These are phyloP conservation scores for Fomitiporia mediterranea DNA, from an alignment of 1,284 basidiomycete genomes.

Conservation along the genomic window DNA sequence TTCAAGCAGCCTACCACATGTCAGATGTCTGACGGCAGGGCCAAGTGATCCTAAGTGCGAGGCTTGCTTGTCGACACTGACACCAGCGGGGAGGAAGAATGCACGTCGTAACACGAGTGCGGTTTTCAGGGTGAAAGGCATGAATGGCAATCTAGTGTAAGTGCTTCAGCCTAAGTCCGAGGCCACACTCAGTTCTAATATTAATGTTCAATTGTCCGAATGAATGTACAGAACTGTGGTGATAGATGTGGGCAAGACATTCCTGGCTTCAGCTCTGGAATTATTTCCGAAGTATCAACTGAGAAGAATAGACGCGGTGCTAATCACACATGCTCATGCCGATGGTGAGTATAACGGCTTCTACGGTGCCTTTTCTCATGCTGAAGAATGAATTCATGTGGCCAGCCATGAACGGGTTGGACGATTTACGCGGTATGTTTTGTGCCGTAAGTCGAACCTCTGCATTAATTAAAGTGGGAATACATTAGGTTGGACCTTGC, in stretches of 20 bases:
- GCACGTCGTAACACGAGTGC: slow-evolving; percentile 72
- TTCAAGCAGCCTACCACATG: slow-evolving; percentile 61
- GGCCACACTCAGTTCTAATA: no score
- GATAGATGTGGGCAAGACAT: slow-evolving; percentile 80
- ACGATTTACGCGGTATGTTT: slow-evolving; percentile 67
- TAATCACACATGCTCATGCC: slow-evolving; percentile 77
- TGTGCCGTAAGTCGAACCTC: not conserved
- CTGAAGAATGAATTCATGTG: slow-evolving; percentile 4
- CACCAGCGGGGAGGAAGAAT: slow-evolving; percentile 66
- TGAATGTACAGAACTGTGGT: slow-evolving; percentile 71
- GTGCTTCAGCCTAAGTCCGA: slow-evolving; percentile 32
- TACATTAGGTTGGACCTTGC: slow-evolving; percentile 68
- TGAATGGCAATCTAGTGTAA: slow-evolving; percentile 48
- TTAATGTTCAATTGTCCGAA: no score
- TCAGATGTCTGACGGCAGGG: slow-evolving; percentile 60
- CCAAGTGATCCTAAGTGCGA: slow-evolving; percentile 46
- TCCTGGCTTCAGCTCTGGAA: slow-evolving; percentile 69
- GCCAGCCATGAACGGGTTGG: slow-evolving; percentile 76
- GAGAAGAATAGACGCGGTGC: slow-evolving; percentile 69
- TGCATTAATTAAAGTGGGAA: slow-evolving; percentile 15
- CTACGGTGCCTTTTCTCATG: not conserved
- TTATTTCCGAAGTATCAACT: slow-evolving; percentile 77
- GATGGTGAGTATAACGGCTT: slow-evolving; percentile 47
- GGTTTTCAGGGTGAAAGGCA: slow-evolving; percentile 49
- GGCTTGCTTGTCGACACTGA: slow-evolving; percentile 65